Percentiles rank a stretch among this genome's conserved stretches.
phyloP scores from a whole-genome alignment of 2,329 filamentous ascomycete genomes.

The Aspergillus fijiensis region DNA sequence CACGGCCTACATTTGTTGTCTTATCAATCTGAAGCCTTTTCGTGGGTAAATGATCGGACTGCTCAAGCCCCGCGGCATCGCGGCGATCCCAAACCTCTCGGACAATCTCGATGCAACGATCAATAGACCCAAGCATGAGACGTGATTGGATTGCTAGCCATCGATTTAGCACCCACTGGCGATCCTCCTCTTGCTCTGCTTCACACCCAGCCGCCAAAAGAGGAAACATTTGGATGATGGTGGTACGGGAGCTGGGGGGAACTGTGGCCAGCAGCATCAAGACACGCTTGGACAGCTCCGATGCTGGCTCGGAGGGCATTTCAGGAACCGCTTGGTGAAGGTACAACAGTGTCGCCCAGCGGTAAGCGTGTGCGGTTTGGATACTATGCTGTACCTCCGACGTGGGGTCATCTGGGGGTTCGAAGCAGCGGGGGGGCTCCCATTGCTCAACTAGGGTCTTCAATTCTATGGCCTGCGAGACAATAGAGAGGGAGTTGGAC shows the following conservation, averaged over 20 bases:
- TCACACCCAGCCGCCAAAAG: slow-evolving; percentile 68
- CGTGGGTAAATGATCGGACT: slow-evolving; percentile 16
- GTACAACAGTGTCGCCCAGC: slow-evolving; percentile 65
- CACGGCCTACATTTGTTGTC: slow-evolving; percentile 10
- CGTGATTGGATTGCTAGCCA: slow-evolving; percentile 62
- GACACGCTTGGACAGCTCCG: slow-evolving; percentile 61
- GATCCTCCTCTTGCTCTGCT: slow-evolving; percentile 57
- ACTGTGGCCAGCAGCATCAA: slow-evolving; percentile 63
- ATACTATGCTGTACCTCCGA: slow-evolving; percentile 63
- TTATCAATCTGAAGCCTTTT: slow-evolving; percentile 22
- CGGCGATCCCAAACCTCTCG: slow-evolving; percentile 66
- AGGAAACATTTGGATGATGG: slow-evolving; percentile 69
- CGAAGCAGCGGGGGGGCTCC: slow-evolving; percentile 59
- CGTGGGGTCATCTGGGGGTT: slow-evolving; percentile 63
- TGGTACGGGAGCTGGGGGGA: slow-evolving; percentile 60
- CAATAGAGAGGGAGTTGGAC: slow-evolving; percentile 60
- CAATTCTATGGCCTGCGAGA: slow-evolving; percentile 62
- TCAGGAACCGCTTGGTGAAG: slow-evolving; percentile 69
- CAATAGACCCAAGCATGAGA: slow-evolving; percentile 67
- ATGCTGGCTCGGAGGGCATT: slow-evolving; percentile 59
- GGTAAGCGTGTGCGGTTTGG: slow-evolving; percentile 66
- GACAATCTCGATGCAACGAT: slow-evolving; percentile 63
- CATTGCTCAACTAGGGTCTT: slow-evolving; percentile 62
- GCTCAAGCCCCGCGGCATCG: slow-evolving; percentile 49
- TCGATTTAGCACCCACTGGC: slow-evolving; percentile 62